Conservation (phyloP, 2,329 filamentous ascomycete genomes). For the Colletotrichum ledebouriae region DNA sequence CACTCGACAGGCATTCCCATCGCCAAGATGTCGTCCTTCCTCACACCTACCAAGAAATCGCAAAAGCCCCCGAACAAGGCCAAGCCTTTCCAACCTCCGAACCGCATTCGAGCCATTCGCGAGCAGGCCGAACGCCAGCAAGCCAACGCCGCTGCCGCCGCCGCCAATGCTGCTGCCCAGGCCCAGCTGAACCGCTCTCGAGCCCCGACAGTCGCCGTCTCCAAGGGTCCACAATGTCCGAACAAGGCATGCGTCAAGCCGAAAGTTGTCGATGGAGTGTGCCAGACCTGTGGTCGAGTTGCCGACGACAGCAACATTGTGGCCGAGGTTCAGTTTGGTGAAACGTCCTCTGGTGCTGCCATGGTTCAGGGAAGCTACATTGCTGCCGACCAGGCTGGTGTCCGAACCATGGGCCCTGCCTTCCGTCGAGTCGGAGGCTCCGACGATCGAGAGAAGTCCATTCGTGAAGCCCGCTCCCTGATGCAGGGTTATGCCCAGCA, state of each 20-base stretch:
- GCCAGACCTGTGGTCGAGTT: constrained; percentile 86
- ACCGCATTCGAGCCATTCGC: constrained; percentile 64
- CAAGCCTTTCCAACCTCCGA: constrained; percentile 61
- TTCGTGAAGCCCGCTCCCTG: constrained; percentile 69
- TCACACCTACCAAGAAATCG: constrained; percentile 57
- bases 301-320: constrained; percentile 91
- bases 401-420: constrained; percentile 75
- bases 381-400: constrained; percentile 85
- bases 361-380: constrained; percentile 93
- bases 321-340: constrained; percentile 90
- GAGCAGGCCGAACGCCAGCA: constrained; percentile 63
- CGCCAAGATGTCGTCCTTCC: constrained; percentile 61
- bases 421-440: constrained; percentile 71
- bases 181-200: constrained; percentile 44
- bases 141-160: constrained; percentile 50
- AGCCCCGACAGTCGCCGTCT: constrained; percentile 50
- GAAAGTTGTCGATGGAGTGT: constrained; percentile 76
- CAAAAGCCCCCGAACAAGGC: constrained; percentile 47
- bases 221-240: constrained; percentile 63
- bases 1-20: background rate
- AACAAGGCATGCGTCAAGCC: constrained; percentile 73
- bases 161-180: constrained; percentile 44
- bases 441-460: constrained; percentile 70
- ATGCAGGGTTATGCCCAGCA: constrained; percentile 74
- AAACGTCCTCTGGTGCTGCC: constrained; percentile 86